Evolutionary conservation across 2,329 filamentous ascomycete species (phyloP), one percentile per base, ranked within the genome.

Genomic region (Claviceps spartinae): DNA sequence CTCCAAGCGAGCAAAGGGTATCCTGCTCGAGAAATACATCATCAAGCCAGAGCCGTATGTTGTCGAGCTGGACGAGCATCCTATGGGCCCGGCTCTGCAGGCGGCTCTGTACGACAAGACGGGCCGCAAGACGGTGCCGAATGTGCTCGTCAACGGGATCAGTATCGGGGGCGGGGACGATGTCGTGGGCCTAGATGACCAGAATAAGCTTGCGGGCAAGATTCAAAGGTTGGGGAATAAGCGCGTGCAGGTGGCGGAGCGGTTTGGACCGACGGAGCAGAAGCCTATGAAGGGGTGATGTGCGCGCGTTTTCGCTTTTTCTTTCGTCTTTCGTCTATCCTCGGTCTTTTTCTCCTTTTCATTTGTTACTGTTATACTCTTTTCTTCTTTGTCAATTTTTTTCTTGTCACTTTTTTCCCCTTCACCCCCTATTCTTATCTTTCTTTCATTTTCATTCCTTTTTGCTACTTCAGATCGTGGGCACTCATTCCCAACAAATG

Each of bases 121-220:
- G 0, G 86, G 86, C 45, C 79, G 91, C 48, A 75, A 73, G 54
- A 98, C 93, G 0, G 93, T 98, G 0, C 93, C 93, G 16, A 98
- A 98, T 64, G 78, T 97, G 38, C 76, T 98, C 59, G 76, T 98
- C 61, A 87, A 88, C 61, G 89, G 88, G 46, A 82, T 84, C 66
- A 93, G 86, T 67, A 88, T 97, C 55, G 93, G 93, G 47, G 93
- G 93, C 22, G 82, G 88, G 48, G 91, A 97, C 63, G 88, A 96
- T 55, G 78, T 98, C 52, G 77, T 81, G 48, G 82, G 78, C 26
- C 72, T 97, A 55, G 81, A 90, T 63, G 67, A 72, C 30, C 75
- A 77, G 36, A 82, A 83, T 56, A 78, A 79, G 53, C 72, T 97
- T 55, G 76, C 81, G 7, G 77, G 78, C 52, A 93, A 82, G 65